These are phyloP conservation scores for Fusarium lateritium DNA, from an alignment of 2,329 filamentous ascomycete genomes.

Conservation along the genomic window DNA sequence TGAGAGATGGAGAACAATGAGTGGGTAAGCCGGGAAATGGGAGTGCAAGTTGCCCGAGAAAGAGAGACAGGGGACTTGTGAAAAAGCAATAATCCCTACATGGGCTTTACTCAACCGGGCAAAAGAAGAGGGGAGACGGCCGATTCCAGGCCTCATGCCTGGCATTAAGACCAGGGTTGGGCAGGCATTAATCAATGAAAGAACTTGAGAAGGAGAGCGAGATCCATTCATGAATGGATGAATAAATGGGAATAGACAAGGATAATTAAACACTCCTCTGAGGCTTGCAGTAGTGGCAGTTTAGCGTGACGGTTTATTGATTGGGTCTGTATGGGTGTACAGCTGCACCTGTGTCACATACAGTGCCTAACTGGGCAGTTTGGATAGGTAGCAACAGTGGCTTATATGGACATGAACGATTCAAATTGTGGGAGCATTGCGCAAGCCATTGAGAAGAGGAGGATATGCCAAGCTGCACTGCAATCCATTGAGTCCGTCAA, in stretches of 20 bases:
- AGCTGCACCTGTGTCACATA: slow-evolving; percentile 9
- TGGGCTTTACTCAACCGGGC: slow-evolving; percentile 7
- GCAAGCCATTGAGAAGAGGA: background rate
- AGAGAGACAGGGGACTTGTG: slow-evolving; percentile 5
- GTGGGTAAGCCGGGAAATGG: slow-evolving; percentile 29
- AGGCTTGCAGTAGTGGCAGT: slow-evolving; percentile 45
- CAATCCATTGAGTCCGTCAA: background rate
- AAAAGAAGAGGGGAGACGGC: slow-evolving; percentile 11
- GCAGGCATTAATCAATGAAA: slow-evolving; percentile 1
- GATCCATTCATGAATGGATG: background rate
- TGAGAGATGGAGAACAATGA: slow-evolving; percentile 27
- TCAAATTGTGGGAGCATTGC: background rate
- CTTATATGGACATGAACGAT: background rate
- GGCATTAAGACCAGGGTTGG: slow-evolving; percentile 9
- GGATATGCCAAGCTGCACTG: background rate
- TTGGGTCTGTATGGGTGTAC: slow-evolving; percentile 25
- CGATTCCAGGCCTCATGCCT: slow-evolving; percentile 20
- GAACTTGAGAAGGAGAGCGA: background rate
- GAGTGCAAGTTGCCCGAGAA: slow-evolving; percentile 4
- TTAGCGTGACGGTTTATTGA: slow-evolving; percentile 51
- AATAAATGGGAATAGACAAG: slow-evolving; percentile 22
- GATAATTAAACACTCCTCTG: slow-evolving; percentile 30
- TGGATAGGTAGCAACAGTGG: background rate
- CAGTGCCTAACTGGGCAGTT: slow-evolving; percentile 13
- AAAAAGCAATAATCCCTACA: slow-evolving; percentile 7